Evolutionary conservation across 805 yeast species (phyloP).

Genomic region (Hanseniaspora lindneri): DNA sequence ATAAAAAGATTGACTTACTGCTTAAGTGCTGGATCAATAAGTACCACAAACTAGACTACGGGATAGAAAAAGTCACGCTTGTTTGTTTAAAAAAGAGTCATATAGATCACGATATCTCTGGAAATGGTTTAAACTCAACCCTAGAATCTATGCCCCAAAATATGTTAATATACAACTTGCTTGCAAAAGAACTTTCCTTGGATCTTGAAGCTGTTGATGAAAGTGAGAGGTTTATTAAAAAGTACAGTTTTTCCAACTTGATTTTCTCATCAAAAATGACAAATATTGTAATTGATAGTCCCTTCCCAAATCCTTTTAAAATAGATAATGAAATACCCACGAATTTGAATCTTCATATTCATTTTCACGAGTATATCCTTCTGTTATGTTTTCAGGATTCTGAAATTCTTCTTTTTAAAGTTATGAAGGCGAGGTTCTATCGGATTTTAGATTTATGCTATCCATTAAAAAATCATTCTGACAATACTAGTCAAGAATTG

Average conservation of each 20-base stretch:
- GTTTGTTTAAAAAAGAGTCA: not conserved
- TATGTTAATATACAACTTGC: not conserved
- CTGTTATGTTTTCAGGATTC: not conserved
- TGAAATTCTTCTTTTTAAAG: not conserved
- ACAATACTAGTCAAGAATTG: not conserved
- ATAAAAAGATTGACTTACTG: not conserved
- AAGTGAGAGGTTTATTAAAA: constrained; percentile 1
- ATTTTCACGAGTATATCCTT: constrained; percentile 4
- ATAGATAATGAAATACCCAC: not conserved
- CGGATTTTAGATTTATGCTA: not conserved
- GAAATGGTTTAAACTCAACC: not conserved
- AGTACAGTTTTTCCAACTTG: not conserved
- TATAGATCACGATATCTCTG: not conserved
- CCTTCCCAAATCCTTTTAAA: not conserved
- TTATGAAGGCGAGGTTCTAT: not conserved
- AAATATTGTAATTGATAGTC: not conserved
- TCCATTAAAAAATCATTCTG: not conserved
- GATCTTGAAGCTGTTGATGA: not conserved
- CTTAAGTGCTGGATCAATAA: not conserved
- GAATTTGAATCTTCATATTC: not conserved
- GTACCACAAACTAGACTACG: not conserved
- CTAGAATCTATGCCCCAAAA: not conserved
- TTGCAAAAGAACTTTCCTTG: not conserved
- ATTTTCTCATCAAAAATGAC: not conserved
- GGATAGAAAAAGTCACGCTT: not conserved